Evolutionary conservation across 2,329 filamentous ascomycete species (phyloP).

Genomic region (Orbilia javanica): DNA sequence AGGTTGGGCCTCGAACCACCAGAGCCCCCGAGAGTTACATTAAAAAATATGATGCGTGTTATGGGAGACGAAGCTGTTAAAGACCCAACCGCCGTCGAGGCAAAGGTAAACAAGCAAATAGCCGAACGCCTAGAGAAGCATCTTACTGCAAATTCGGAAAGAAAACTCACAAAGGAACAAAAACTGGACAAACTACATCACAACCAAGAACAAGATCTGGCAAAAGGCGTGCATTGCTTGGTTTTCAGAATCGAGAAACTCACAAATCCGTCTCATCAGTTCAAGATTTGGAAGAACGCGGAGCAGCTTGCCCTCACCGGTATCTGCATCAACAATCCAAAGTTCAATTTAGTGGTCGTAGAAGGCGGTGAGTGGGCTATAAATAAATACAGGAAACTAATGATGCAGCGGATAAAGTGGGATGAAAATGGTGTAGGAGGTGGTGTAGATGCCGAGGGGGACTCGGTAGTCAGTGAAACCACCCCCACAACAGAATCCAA

Average conservation of each 20-base stretch:
- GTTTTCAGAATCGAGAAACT: slow-evolving; percentile 91
- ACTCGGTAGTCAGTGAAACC: slow-evolving; percentile 26
- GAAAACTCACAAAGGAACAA: slow-evolving; percentile 90
- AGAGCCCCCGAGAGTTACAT: slow-evolving; percentile 95
- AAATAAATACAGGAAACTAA: slow-evolving; percentile 87
- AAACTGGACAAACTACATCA: slow-evolving; percentile 82
- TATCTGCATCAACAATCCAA: slow-evolving; percentile 90
- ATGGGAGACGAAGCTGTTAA: slow-evolving; percentile 92
- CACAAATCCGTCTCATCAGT: slow-evolving; percentile 92
- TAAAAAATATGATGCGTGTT: slow-evolving; percentile 96
- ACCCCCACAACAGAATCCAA: slow-evolving; percentile 83
- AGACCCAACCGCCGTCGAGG: slow-evolving; percentile 96
- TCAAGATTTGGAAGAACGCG: slow-evolving; percentile 91
- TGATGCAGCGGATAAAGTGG: slow-evolving; percentile 96
- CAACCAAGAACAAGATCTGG: slow-evolving; percentile 89
- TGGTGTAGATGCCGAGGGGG: slow-evolving; percentile 63
- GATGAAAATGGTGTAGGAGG: slow-evolving; percentile 80
- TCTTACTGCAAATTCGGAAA: slow-evolving; percentile 80
- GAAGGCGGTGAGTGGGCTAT: slow-evolving; percentile 89
- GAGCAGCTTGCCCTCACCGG: slow-evolving; percentile 89
- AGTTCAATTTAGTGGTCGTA: slow-evolving; percentile 87
- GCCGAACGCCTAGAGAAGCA: slow-evolving; percentile 85
- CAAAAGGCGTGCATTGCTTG: slow-evolving; percentile 84
- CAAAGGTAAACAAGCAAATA: slow-evolving; percentile 91
- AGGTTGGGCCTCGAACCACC: slow-evolving; percentile 88